Conservation (phyloP, 257 asterid genomes). For the Solanum ossicruentum region DNA sequence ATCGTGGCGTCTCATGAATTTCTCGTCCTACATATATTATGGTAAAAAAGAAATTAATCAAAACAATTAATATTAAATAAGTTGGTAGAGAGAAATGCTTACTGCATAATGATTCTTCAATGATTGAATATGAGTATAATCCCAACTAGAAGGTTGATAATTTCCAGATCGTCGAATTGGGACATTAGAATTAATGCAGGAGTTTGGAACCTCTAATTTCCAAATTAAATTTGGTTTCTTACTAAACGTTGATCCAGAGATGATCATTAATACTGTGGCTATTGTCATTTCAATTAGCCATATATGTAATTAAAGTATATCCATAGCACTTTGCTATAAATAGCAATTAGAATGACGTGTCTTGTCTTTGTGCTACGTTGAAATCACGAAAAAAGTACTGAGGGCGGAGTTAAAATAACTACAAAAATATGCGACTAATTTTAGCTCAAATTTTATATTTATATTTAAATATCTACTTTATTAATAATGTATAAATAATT, state of each 20-base stretch:
- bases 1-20: not conserved
- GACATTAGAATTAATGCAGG: not conserved
- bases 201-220: not conserved
- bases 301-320: not conserved
- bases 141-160: slow-evolving; percentile 30
- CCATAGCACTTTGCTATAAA: not conserved
- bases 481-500: too few species aligned
- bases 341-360: not conserved
- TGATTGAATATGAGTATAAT: slow-evolving; percentile 21
- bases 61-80: not conserved
- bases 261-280: not conserved
- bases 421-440: too few species aligned
- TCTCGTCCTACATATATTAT: slow-evolving; percentile 6
- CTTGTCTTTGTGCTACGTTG: too few species aligned
- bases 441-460: too few species aligned
- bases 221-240: not conserved
- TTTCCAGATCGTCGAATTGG: slow-evolving; percentile 25
- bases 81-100: not conserved
- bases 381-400: too few species aligned
- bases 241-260: not conserved
- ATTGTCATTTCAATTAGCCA: not conserved
- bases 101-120: slow-evolving; percentile 20
- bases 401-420: too few species aligned
- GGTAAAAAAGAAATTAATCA: too few species aligned
- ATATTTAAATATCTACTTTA: too few species aligned